Conservation (phyloP, 768 basidiomycete genomes). For the Solioccasus polychromus region DNA sequence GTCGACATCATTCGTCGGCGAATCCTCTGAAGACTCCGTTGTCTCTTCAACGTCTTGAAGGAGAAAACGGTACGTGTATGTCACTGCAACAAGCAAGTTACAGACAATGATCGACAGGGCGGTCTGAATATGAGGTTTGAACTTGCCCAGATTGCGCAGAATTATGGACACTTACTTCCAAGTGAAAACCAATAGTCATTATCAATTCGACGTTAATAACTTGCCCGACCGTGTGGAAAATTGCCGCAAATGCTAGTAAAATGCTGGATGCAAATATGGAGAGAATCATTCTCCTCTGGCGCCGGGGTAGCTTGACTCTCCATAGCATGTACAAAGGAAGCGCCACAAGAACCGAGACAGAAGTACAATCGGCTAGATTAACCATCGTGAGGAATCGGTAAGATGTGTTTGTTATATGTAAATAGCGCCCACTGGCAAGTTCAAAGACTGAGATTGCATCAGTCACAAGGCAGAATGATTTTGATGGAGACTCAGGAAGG, state of each 20-base stretch:
- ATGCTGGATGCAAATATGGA: conserved; percentile 9
- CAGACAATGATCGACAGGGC: conserved; percentile 6
- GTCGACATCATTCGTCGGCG: conserved; percentile 2
- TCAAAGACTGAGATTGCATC: too few relatives aligned
- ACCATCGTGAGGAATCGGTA: too few relatives aligned
- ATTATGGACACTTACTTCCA: neutral
- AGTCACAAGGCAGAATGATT: too few relatives aligned
- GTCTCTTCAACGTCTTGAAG: neutral
- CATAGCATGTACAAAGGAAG: conserved; percentile 14
- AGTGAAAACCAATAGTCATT: neutral
- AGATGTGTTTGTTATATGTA: too few relatives aligned
- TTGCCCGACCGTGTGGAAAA: neutral
- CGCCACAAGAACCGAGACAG: neutral
- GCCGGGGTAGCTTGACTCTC: conserved; percentile 12
- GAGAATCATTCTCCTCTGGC: conserved; percentile 16
- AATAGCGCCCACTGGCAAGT: too few relatives aligned
- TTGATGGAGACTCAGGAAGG: too few relatives aligned
- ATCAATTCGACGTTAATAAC: neutral
- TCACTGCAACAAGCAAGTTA: conserved; percentile 13
- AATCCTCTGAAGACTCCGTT: too few relatives aligned
- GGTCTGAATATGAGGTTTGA: neutral
- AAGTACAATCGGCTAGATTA: conserved; percentile 7
- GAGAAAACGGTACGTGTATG: conserved; percentile 9
- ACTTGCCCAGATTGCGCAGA: too few relatives aligned
- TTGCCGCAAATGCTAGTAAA: neutral